Evolutionary conservation across 176 grass and related monocot genomes (phyloP), one percentile per base, ranked within the genome.

Genomic region (Zea luxurians): DNA sequence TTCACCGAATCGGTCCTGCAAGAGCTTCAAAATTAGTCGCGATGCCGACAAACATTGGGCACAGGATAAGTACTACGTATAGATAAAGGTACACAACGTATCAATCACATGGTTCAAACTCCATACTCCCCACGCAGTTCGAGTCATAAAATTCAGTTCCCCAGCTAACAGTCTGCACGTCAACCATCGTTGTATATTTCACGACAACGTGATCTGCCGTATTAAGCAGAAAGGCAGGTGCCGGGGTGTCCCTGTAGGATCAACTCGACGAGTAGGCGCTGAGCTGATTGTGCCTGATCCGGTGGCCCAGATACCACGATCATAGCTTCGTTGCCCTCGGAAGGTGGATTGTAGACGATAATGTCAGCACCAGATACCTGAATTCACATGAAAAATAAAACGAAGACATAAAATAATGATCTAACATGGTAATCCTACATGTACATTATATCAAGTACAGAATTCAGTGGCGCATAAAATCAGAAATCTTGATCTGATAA

Each of bases 361-460:
- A 86, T 61, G 7, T 86, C 37, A 63, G 84, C 84, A 43, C 84
- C 84, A 45, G 78, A 81, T 8, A 86, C 36, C 84, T 86, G 71
- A 45, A 59, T 74, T 40, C 59, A 68, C 70, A 80, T 6, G 48
- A 34, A 65, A 0, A 1, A 43, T 63, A 70, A 63, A 74, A 11
- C 5, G 27, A 43, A 78, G 53, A 15, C n/a, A 41, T 9, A 64
- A 11, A 37, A 38, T 2, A 35, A 64, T 3, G 53, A 4, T 63
- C n/a, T 47, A 46, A 7, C 5, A 79, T 47, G 8, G 15, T 44
- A 52, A 8, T 3, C 8, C 10, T 55, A 64, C 13, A 27, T 35
- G 13, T 64, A 17, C 21, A 48, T 18, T 48, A 62, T 0, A 84
- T 55, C 12, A 12, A 66, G 35, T 54, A 75, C 16, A 72, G 27